Evolutionary conservation across 306 rosid species (phyloP), one percentile per base, ranked within the genome.

Genomic region (Acacia crassicarpa): DNA sequence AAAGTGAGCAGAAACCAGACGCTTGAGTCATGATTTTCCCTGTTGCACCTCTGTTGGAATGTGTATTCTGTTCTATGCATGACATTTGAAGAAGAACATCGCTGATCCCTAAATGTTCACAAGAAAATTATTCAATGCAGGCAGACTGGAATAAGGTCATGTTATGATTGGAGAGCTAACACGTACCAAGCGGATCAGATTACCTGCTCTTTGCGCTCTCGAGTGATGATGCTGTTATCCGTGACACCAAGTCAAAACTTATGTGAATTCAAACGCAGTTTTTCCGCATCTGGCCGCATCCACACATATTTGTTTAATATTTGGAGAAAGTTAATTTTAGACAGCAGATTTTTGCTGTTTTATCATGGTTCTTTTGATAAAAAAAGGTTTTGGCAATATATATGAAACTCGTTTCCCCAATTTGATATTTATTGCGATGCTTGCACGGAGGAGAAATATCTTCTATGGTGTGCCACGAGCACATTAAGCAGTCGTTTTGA

Each of bases 1-100:
- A 93, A 87, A 84, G 56, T 63, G 97, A 93, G 78, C 97, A 81
- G 83, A 95, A 92, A 89, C 86, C 84, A 83, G 86, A 91, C 70
- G 74, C 35, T 49, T 90, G 83, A 93, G 66, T 72, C 48, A 40
- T 58, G 71, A 84, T 77, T 19, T 74, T 63, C 27, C 59, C 56
- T 62, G 80, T 69, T 84, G 75, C 67, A 63, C 78, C 78, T 58
- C 74, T 82, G 65, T 20, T 74, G 78, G 82, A 75, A 44, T 73
- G 53, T 81, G 79, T 80, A 82, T 80, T 81, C 59, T 86, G 78
- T 76, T 59, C 84, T 80, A 44, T 77, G 84, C 84, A 72, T 82
- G 81, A 23, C 72, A 83, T 84, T 77, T 85, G 72, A 62, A 77
- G 72, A 62, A 76, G 82, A 73, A 72, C 83, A 51, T 79, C 69